Evolutionary conservation across 495 filamentous ascomycete genomes (phyloP).

Genomic region (Trichoderma parareesei): DNA sequence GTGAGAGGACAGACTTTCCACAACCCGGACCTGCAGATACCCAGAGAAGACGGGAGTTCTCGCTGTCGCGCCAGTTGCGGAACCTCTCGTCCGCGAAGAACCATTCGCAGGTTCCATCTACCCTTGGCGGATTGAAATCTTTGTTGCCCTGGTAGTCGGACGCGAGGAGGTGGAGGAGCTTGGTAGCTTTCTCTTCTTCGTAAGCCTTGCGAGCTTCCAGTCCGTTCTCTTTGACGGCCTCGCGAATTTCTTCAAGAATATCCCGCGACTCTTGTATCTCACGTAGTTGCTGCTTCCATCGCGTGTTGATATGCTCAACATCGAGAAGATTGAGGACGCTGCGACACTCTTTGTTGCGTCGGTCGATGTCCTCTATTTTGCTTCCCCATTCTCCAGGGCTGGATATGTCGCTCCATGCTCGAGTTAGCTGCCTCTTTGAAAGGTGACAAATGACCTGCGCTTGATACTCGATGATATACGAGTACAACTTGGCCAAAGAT

Average conservation of each 20-base stretch:
- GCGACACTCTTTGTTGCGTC: constrained; percentile 14
- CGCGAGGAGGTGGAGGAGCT: constrained; percentile 21
- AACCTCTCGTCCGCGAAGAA: constrained; percentile 26
- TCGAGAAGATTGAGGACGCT: constrained; percentile 10
- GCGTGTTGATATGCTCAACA: constrained; percentile 14
- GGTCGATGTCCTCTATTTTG: constrained; percentile 18
- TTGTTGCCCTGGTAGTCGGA: constrained; percentile 27
- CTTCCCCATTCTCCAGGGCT: constrained; percentile 17
- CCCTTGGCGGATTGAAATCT: constrained; percentile 19
- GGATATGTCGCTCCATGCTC: constrained; percentile 21
- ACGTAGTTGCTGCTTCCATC: constrained; percentile 14
- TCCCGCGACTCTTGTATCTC: constrained; percentile 18
- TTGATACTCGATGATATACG: constrained; percentile 28
- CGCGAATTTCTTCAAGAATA: constrained; percentile 15
- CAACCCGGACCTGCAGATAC: constrained; percentile 34
- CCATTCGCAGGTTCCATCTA: constrained; percentile 31
- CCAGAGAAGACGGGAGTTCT: constrained; percentile 28
- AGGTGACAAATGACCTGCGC: constrained; percentile 26
- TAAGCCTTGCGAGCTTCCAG: not conserved
- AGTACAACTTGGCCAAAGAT: constrained; percentile 22
- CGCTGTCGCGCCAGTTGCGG: constrained; percentile 22
- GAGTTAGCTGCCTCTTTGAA: constrained; percentile 21
- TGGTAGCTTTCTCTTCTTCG: constrained; percentile 17
- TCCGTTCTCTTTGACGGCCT: constrained; percentile 13
- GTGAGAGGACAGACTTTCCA: constrained; percentile 35